These are phyloP conservation scores for Aspergillus glaucus DNA, from an alignment of 2,329 filamentous ascomycete species.

Conservation along the genomic window DNA sequence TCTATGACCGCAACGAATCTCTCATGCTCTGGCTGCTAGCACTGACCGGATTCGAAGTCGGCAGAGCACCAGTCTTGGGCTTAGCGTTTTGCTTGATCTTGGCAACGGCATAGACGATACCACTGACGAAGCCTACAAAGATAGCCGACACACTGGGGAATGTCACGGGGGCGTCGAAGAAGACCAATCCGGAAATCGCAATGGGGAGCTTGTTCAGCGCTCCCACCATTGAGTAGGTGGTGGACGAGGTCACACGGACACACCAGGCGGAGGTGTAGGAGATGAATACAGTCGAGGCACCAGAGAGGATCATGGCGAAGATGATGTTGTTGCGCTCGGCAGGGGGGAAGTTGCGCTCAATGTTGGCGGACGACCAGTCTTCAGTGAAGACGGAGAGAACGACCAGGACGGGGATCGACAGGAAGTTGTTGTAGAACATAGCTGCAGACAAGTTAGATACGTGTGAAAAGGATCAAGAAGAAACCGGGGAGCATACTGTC, in stretches of 20 bases:
- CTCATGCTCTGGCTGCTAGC: constrained; percentile 87
- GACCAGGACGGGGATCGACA: constrained; percentile 88
- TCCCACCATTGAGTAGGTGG: constrained; percentile 98
- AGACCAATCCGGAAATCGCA: constrained; percentile 82
- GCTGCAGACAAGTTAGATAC: constrained; percentile 48
- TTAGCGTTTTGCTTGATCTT: constrained; percentile 73
- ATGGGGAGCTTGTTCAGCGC: constrained; percentile 97
- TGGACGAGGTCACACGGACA: constrained; percentile 92
- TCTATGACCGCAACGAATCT: constrained; percentile 69
- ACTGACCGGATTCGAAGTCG: constrained; percentile 66
- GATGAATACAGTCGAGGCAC: constrained; percentile 89
- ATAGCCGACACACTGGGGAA: constrained; percentile 90
- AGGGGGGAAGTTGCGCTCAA: constrained; percentile 81
- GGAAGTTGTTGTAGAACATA: constrained; percentile 99
- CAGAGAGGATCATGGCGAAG: constrained; percentile 87
- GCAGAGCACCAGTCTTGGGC: constrained; percentile 61
- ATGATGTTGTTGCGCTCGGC: constrained; percentile 73
- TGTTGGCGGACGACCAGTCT: constrained; percentile 84
- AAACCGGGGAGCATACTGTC: constrained; percentile 65
- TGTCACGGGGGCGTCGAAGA: constrained; percentile 92
- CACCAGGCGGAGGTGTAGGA: constrained; percentile 99
- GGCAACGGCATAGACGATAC: constrained; percentile 81
- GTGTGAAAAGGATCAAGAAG: neutral
- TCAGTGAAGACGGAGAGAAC: constrained; percentile 75
- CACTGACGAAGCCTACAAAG: constrained; percentile 81